Percentiles rank a stretch among this genome's conserved stretches.
Evolutionary conservation across 768 basidiomycete species (phyloP).

Genomic region (Chalciporus pseudorubinellus): DNA sequence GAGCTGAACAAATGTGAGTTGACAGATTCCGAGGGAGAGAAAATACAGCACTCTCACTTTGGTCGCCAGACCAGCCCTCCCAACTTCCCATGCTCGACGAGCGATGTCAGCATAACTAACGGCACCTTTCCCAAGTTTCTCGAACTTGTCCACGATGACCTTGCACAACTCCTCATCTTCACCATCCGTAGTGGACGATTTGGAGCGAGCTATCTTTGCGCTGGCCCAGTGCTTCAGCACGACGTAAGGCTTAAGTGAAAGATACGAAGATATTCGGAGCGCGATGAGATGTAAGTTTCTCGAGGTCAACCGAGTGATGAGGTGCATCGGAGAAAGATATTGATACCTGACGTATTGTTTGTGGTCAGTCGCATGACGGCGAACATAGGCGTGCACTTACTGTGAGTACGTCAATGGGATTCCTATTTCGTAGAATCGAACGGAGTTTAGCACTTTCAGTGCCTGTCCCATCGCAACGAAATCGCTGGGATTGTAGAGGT

Average conservation of each 20-base stretch:
- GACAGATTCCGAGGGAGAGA: neutral
- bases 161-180: constrained; percentile 79
- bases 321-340: constrained; percentile 73
- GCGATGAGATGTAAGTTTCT: constrained; percentile 91
- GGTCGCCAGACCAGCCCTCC: constrained; percentile 75
- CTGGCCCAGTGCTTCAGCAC: constrained; percentile 96
- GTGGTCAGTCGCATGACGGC: neutral
- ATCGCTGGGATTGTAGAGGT: constrained; percentile 88
- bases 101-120: constrained; percentile 97
- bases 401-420: constrained; percentile 90
- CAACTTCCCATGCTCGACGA: constrained; percentile 88
- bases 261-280: constrained; percentile 81
- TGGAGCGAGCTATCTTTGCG: constrained; percentile 80
- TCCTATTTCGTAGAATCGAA: constrained; percentile 88
- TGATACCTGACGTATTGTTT: constrained; percentile 57
- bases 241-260: constrained; percentile 78
- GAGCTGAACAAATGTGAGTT: constrained; percentile 45
- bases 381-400: constrained; percentile 43
- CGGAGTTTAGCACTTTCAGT: constrained; percentile 91
- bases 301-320: constrained; percentile 79
- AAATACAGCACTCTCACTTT: constrained; percentile 48
- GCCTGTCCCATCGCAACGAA: constrained; percentile 92
- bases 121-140: constrained; percentile 69
- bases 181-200: constrained; percentile 54
- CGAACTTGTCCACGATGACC: constrained; percentile 87